phyloP scores from a whole-genome alignment of 768 basidiomycete genomes.

The Leccinum boreale region DNA sequence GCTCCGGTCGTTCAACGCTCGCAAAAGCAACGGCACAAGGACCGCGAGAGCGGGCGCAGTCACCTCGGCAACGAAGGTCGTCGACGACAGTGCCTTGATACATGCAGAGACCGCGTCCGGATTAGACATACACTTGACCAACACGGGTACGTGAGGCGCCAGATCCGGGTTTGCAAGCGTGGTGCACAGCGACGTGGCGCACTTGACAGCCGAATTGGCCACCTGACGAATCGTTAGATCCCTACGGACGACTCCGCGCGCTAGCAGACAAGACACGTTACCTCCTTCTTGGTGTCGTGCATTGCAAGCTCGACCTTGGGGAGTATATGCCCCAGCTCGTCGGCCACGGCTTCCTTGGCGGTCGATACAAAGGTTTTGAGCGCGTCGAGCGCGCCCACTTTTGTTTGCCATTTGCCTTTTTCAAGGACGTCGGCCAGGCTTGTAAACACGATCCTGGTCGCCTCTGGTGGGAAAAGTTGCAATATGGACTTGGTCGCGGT shows the following conservation, averaged over 20 bases:
- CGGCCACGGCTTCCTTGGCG: slow-evolving; percentile 75
- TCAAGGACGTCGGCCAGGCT: slow-evolving; percentile 73
- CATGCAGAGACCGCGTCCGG: slow-evolving; percentile 85
- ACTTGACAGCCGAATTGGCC: slow-evolving; percentile 81
- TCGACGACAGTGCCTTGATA: slow-evolving; percentile 92
- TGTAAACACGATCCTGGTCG: slow-evolving; percentile 64
- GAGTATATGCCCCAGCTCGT: slow-evolving; percentile 74
- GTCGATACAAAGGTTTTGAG: slow-evolving; percentile 69
- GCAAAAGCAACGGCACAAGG: slow-evolving; percentile 84
- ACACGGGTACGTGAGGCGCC: slow-evolving; percentile 78
- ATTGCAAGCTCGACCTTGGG: slow-evolving; percentile 87
- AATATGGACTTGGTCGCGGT: slow-evolving; percentile 80
- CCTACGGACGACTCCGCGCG: background rate
- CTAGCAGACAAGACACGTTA: slow-evolving; percentile 41
- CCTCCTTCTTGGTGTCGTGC: slow-evolving; percentile 97
- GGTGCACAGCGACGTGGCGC: slow-evolving; percentile 82
- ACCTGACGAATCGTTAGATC: slow-evolving; percentile 49
- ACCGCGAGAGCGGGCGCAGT: slow-evolving; percentile 96
- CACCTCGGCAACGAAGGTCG: slow-evolving; percentile 96
- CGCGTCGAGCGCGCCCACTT: slow-evolving; percentile 89
- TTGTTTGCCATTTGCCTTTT: slow-evolving; percentile 89
- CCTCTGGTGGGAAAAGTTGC: slow-evolving; percentile 81
- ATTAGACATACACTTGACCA: slow-evolving; percentile 94
- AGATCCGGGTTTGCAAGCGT: slow-evolving; percentile 94
- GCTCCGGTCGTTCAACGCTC: slow-evolving; percentile 91